phyloP scores from a whole-genome alignment of 2,329 filamentous ascomycete genomes.

The Catunica adiposa region DNA sequence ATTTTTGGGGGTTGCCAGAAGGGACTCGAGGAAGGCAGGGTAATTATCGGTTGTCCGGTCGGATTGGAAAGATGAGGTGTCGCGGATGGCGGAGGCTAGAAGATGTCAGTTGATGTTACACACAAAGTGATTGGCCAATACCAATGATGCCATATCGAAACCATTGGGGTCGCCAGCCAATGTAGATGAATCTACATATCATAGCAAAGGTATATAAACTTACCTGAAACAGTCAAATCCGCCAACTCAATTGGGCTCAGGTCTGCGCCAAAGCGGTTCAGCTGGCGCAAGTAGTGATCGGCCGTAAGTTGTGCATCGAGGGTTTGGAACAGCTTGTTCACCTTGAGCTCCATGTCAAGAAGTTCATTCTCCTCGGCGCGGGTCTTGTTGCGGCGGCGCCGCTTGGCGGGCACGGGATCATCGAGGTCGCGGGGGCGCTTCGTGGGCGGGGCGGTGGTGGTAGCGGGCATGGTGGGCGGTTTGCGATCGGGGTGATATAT shows the following conservation, averaged over 20 bases:
- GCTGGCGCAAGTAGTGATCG: conserved; percentile 69
- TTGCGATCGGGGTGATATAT: background rate
- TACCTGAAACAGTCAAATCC: conserved; percentile 66
- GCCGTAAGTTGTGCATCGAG: conserved; percentile 75
- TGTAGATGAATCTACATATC: no score
- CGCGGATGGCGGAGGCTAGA: conserved; percentile 54
- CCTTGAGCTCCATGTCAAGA: conserved; percentile 50
- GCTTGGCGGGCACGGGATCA: conserved; percentile 20
- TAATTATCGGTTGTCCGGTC: conserved; percentile 33
- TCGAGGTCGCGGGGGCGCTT: conserved; percentile 37
- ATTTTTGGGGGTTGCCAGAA: conserved; percentile 38
- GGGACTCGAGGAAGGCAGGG: conserved; percentile 53
- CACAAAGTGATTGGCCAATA: no score
- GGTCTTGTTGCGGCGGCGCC: conserved; percentile 36
- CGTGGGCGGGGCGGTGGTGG: conserved; percentile 22
- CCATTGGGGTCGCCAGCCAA: no score
- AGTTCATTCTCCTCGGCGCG: conserved; percentile 37
- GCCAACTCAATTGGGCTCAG: conserved; percentile 71
- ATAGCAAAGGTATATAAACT: conserved; percentile 15
- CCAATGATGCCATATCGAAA: no score
- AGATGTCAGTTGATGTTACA: background rate
- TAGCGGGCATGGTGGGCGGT: background rate
- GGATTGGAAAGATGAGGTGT: conserved; percentile 60
- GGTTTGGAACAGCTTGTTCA: conserved; percentile 64
- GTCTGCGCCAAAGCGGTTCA: conserved; percentile 61